phyloP scores from a whole-genome alignment of 202 grass and related monocot species.

The Panicum hallii region DNA sequence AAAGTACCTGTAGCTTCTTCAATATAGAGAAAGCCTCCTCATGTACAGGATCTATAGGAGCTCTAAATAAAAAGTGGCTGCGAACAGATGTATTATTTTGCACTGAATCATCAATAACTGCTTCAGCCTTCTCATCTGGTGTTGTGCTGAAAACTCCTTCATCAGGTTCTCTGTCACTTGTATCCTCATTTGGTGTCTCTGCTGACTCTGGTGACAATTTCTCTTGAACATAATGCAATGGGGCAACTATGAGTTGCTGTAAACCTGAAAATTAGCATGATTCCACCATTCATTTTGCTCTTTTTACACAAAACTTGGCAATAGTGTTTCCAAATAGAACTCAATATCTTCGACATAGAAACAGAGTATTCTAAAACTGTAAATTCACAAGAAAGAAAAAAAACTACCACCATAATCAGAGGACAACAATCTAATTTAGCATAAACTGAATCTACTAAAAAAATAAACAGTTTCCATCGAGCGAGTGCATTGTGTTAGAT shows the following conservation, averaged over 20 bases:
- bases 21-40: constrained; percentile 82
- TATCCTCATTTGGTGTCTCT: constrained; percentile 47
- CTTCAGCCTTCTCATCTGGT: constrained; percentile 44
- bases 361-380: neutral
- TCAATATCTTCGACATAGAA: neutral
- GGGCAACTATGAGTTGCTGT: constrained; percentile 51
- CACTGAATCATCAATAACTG: constrained; percentile 39
- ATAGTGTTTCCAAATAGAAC: neutral
- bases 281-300: constrained; percentile 27
- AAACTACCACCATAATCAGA: neutral
- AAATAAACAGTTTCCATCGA: neutral
- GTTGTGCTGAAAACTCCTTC: constrained; percentile 41
- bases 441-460: neutral
- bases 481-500: neutral
- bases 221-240: constrained; percentile 65
- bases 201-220: constrained; percentile 55
- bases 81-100: constrained; percentile 32
- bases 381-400: neutral
- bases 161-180: constrained; percentile 30
- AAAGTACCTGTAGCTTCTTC: constrained; percentile 83
- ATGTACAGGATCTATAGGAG: constrained; percentile 69
- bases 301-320: neutral
- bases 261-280: constrained; percentile 63
- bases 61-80: constrained; percentile 47
- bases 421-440: neutral